Percentiles rank a stretch among this genome's conserved stretches.
These are phyloP conservation scores for Aureobasidium sp. DNA, from an alignment of 2,329 filamentous ascomycete genomes.

Conservation along the genomic window DNA sequence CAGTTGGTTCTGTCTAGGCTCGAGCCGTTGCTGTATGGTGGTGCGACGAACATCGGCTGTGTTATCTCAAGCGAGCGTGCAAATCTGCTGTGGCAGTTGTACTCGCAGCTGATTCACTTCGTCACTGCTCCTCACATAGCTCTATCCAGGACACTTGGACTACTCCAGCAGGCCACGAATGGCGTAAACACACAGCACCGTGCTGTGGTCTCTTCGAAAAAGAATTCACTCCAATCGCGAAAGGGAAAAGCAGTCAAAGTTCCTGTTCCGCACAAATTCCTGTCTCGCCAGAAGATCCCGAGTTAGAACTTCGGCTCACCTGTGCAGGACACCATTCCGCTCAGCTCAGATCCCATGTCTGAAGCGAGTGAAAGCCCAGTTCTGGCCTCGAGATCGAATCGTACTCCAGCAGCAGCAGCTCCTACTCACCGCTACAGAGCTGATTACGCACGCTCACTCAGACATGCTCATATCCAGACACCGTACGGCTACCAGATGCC, in stretches of 20 bases:
- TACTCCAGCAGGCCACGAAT: background rate
- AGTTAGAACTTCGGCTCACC: background rate
- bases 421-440: background rate
- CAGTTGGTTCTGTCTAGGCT: constrained; percentile 8
- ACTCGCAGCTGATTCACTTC: constrained; percentile 1
- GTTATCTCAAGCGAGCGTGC: constrained; percentile 5
- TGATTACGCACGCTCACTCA: background rate
- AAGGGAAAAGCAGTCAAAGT: background rate
- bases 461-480: background rate
- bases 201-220: background rate
- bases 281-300: background rate
- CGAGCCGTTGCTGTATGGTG: constrained; percentile 1
- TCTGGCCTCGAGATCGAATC: too few relatives aligned
- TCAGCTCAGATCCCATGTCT: background rate
- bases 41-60: constrained; percentile 14
- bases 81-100: constrained; percentile 12
- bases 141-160: background rate
- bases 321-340: background rate
- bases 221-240: background rate
- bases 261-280: constrained; percentile 4
- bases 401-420: background rate
- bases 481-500: background rate
- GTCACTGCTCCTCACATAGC: constrained; percentile 4
- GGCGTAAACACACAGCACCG: background rate
- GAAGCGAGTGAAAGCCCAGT: background rate